These are phyloP conservation scores for Immersiporthe knoxdaviesiana DNA, from an alignment of 2,329 filamentous ascomycete species.

Conservation along the genomic window DNA sequence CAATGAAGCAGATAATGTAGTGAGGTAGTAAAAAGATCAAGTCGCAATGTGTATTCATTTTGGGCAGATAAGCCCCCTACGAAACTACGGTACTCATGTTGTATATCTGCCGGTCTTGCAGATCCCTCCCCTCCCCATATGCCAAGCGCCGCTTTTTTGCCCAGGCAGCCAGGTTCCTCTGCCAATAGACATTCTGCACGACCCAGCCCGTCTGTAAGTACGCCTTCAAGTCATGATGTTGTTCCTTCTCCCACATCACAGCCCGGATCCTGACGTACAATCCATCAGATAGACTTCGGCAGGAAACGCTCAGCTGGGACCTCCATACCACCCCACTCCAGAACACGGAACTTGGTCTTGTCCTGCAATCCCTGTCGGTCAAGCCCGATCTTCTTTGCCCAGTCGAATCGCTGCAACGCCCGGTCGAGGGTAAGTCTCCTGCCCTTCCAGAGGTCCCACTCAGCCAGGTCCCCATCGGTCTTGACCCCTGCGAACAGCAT, in stretches of 20 bases:
- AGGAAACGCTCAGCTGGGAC: not conserved
- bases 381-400: slow-evolving; percentile 5
- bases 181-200: not conserved
- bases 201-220: not conserved
- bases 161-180: not conserved
- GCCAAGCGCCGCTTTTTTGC: not conserved
- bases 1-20: not conserved
- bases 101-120: not conserved
- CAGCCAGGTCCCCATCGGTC: not conserved
- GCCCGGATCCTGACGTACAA: not conserved
- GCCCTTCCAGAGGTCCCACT: not conserved
- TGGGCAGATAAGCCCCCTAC: not conserved
- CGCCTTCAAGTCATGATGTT: not conserved
- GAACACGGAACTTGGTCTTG: not conserved
- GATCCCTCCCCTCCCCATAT: not conserved
- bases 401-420: slow-evolving; percentile 2
- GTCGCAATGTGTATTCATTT: not conserved
- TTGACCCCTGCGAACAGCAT: slow-evolving; percentile 9
- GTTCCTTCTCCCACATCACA: not conserved
- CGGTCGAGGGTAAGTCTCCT: not conserved
- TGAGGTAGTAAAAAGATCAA: not conserved
- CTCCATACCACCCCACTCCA: slow-evolving; percentile 12
- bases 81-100: not conserved
- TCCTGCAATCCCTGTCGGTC: not conserved
- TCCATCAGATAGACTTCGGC: not conserved